A percentile compares a stretch with the other conserved stretches of the same genome.
Evolutionary conservation across 768 basidiomycete species (phyloP).

Genomic region (Kwoniella botswanensis): DNA sequence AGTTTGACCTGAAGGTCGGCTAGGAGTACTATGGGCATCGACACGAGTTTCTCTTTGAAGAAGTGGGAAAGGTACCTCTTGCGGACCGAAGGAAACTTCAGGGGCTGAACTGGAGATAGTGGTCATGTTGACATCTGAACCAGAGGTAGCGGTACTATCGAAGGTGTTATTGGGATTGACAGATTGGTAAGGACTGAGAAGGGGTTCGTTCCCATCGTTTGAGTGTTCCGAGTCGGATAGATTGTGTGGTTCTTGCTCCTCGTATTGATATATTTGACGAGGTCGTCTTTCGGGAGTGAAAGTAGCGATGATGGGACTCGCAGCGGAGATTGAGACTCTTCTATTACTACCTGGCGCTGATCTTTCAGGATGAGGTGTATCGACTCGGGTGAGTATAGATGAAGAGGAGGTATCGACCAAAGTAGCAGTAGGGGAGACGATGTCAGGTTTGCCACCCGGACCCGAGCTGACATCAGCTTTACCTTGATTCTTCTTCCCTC

Average conservation of each 20-base stretch:
- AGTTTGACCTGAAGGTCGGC: constrained; percentile 9
- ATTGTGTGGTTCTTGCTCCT: not conserved
- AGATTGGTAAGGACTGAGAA: constrained; percentile 2
- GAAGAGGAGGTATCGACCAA: constrained; percentile 1
- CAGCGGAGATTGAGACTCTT: constrained; percentile 14
- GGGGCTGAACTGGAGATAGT: constrained; percentile 25
- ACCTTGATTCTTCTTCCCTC: not conserved
- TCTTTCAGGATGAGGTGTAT: constrained; percentile 17
- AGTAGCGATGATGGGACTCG: constrained; percentile 15
- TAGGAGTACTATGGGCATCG: constrained; percentile 5
- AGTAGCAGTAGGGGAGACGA: not conserved
- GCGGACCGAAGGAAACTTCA: constrained; percentile 32
- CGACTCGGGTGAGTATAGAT: constrained; percentile 1
- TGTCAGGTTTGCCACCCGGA: not conserved
- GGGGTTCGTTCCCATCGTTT: constrained; percentile 10
- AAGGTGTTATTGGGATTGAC: not conserved
- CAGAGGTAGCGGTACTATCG: constrained; percentile 12
- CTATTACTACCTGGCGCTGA: not conserved
- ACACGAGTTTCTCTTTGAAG: constrained; percentile 17
- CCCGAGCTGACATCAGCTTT: constrained; percentile 1
- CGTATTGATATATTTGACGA: not conserved
- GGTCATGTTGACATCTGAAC: constrained; percentile 5
- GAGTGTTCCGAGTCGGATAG: constrained; percentile 11
- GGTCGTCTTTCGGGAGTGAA: not conserved
- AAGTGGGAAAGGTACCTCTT: constrained; percentile 29